Evolutionary conservation across 305 asterid species (phyloP), one percentile per base, ranked within the genome.

Genomic region (Rubia occidens): DNA sequence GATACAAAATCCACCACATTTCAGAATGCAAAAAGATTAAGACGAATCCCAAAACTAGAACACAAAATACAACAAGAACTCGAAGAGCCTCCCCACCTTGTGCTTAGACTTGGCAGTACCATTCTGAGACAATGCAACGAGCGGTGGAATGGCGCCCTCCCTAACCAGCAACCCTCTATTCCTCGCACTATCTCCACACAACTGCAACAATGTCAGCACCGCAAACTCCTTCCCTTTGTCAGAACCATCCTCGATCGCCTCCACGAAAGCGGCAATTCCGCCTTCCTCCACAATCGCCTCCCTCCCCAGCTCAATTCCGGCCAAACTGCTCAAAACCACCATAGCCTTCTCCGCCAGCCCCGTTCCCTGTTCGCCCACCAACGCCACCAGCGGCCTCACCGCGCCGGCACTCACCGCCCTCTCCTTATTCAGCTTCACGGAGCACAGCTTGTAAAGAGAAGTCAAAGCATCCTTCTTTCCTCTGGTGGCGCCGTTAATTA

Each of bases 91-190:
- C 64, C 76, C 64, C 64, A 93, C 98, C 97, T 90, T 93, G 71
- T 88, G 95, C 83, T 93, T 90, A 72, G 98, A 97, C 78, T 93
- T 93, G 11, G 88, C 84, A 18, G 95, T 88, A 56, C 97, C 96
- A 21, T 74, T 71, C 82, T 93, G 97, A 26, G 98, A 90, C 73
- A 93, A 81, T 0, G 98, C 96, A 73, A 93, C 98, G 60, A 93
- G 85, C 0, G 98, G 98, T 43, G 97, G 98, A 71, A 93, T 93
- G 0, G 92, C 96, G 0, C 98, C 98, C 84, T 93, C 98, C 72
- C 97, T 84, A 21, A 93, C 96, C 72, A 93, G 88, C 84, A 93
- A 79, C 35, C 90, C 96, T 62, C 98, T 80, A 78, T 86, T 87
- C 78, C 89, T 69, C 20, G 88, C 85, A 78, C 90, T 85, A 42